Percentiles rank a stretch among this genome's conserved stretches.
Conservation (phyloP, 768 basidiomycete species). For the Pisolithus marmoratus region DNA sequence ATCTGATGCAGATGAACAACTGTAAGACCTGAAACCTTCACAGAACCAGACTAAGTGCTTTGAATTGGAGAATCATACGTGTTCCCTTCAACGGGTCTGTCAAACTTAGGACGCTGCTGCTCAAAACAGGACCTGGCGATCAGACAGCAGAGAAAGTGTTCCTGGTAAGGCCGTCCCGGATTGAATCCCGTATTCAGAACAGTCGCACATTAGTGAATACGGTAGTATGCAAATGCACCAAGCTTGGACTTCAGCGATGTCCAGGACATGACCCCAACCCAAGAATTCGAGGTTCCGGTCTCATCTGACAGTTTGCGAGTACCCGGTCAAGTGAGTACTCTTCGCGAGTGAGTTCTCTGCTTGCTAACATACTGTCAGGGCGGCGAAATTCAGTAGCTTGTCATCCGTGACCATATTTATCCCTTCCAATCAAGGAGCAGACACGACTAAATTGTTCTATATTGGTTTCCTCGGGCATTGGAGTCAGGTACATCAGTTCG, state of each 20-base stretch:
- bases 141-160: conserved; percentile 69
- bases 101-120: conserved; percentile 71
- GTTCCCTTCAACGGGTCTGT: conserved; percentile 87
- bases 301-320: conserved; percentile 79
- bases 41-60: conserved; percentile 4
- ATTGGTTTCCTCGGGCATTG: conserved; percentile 81
- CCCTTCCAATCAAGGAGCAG: conserved; percentile 74
- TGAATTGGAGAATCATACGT: conserved; percentile 60
- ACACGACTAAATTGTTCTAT: conserved; percentile 73
- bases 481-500: conserved; percentile 50
- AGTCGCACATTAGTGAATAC: not conserved
- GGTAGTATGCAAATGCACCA: conserved; percentile 72
- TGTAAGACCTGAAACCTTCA: conserved; percentile 43
- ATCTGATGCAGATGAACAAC: conserved; percentile 87
- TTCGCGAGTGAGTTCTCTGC: not conserved
- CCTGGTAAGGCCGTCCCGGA: conserved; percentile 45
- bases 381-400: conserved; percentile 80
- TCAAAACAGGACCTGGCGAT: conserved; percentile 79
- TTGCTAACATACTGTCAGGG: conserved; percentile 36
- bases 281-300: conserved; percentile 67
- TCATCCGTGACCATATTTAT: conserved; percentile 81
- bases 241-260: conserved; percentile 79
- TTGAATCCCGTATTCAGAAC: not conserved
- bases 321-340: conserved; percentile 63
- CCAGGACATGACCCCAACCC: conserved; percentile 52